A percentile compares a stretch with the other conserved stretches of the same genome.
These are phyloP conservation scores for Plasmodium yoelii DNA, from an alignment of 169 alveolate genomes.

Conservation along the genomic window DNA sequence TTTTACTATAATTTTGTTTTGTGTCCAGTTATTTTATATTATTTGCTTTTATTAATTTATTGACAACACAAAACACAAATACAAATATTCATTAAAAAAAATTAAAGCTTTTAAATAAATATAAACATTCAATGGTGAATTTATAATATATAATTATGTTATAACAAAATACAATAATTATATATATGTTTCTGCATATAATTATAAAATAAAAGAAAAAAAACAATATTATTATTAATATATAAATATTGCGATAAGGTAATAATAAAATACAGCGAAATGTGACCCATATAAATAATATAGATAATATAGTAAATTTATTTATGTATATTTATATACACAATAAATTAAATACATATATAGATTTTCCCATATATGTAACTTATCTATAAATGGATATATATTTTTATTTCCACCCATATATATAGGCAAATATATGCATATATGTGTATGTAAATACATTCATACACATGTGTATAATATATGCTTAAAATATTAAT, in stretches of 20 bases:
- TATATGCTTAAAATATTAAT: neutral
- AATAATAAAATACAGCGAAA: neutral
- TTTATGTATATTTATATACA: neutral
- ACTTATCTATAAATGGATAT: no score
- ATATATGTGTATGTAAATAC: neutral
- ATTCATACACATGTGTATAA: neutral
- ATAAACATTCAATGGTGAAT: neutral
- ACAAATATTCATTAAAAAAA: neutral
- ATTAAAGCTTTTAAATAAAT: conserved; percentile 11
- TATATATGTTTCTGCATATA: neutral
- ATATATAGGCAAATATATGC: neutral
- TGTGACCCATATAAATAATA: neutral
- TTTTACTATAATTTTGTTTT: no score
- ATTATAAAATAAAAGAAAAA: conserved; percentile 1
- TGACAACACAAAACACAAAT: neutral
- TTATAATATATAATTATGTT: conserved; percentile 3
- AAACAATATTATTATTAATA: neutral
- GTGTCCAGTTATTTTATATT: no score
- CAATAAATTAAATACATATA: no score
- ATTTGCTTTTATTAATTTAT: neutral
- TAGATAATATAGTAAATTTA: neutral
- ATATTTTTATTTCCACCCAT: neutral
- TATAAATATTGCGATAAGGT: neutral
- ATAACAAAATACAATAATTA: neutral
- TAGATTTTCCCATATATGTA: no score